A percentile compares a stretch with the other conserved stretches of the same genome.
phyloP scores from a whole-genome alignment of 169 alveolate species.

The Plasmodium knowlesi region DNA sequence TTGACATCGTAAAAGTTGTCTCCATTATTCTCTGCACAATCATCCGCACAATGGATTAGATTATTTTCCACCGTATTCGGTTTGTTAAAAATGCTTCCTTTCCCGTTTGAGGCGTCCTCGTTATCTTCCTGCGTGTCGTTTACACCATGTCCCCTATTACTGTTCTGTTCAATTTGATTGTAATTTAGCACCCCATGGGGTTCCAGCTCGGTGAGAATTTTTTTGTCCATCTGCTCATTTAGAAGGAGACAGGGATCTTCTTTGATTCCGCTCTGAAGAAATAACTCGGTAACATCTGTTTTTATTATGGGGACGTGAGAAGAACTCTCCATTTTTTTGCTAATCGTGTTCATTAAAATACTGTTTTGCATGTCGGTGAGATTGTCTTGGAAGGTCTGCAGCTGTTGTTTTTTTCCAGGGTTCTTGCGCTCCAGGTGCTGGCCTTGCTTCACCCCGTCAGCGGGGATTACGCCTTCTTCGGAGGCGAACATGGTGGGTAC shows the following conservation, averaged over 20 bases:
- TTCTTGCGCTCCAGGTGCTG: background rate
- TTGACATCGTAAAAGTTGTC: constrained; percentile 9
- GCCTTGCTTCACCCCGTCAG: background rate
- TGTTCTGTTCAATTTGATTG: constrained; percentile 2
- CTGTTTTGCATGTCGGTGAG: constrained; percentile 72
- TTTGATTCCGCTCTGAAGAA: background rate
- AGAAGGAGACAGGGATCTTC: background rate
- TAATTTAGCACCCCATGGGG: background rate
- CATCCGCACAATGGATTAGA: background rate
- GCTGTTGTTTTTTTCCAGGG: constrained; percentile 10
- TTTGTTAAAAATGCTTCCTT: background rate
- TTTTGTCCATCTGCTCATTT: background rate
- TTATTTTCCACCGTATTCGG: background rate
- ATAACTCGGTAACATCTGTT: constrained; percentile 2
- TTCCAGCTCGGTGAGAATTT: background rate
- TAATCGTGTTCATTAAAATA: constrained; percentile 38
- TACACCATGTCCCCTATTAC: background rate
- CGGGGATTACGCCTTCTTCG: background rate
- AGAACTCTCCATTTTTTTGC: constrained; percentile 24
- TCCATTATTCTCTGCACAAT: background rate
- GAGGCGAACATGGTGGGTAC: background rate
- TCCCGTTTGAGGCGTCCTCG: background rate
- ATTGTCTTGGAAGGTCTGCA: constrained; percentile 32
- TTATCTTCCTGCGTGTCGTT: background rate
- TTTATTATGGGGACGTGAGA: constrained; percentile 26